phyloP scores from a whole-genome alignment of 805 yeast genomes.

The Candida tammaniensis region DNA sequence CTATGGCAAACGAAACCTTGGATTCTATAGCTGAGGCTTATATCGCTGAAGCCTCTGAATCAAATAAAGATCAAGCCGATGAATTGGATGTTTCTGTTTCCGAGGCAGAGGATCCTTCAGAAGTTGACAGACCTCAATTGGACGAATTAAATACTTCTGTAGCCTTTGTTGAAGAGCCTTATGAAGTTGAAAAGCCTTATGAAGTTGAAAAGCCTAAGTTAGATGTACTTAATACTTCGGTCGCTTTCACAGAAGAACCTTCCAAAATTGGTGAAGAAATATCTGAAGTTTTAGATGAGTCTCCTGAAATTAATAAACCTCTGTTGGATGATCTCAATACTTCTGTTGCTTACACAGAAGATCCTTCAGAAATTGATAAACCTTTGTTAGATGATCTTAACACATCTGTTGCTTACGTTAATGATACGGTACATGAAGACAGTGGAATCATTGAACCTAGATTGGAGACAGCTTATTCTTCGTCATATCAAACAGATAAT shows the following conservation, averaged over 20 bases:
- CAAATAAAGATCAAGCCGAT: too few species aligned
- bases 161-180: too few species aligned
- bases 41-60: neutral
- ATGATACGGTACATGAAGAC: neutral
- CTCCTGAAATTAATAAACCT: too few species aligned
- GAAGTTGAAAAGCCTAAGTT: neutral
- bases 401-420: neutral
- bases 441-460: neutral
- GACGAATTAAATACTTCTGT: too few species aligned
- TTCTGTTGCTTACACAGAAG: neutral
- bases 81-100: too few species aligned
- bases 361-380: neutral
- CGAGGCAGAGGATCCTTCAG: too few species aligned
- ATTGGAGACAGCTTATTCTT: neutral
- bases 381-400: neutral
- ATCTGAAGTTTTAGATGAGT: too few species aligned
- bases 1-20: neutral
- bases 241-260: too few species aligned
- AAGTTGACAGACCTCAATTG: too few species aligned
- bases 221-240: conserved; percentile 1
- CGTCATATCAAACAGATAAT: neutral
- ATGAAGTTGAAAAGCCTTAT: too few species aligned
- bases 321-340: neutral
- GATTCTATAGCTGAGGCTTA: neutral
- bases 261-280: too few species aligned